phyloP scores from a whole-genome alignment of 2,329 filamentous ascomycete genomes.

The Botryotinia convoluta region DNA sequence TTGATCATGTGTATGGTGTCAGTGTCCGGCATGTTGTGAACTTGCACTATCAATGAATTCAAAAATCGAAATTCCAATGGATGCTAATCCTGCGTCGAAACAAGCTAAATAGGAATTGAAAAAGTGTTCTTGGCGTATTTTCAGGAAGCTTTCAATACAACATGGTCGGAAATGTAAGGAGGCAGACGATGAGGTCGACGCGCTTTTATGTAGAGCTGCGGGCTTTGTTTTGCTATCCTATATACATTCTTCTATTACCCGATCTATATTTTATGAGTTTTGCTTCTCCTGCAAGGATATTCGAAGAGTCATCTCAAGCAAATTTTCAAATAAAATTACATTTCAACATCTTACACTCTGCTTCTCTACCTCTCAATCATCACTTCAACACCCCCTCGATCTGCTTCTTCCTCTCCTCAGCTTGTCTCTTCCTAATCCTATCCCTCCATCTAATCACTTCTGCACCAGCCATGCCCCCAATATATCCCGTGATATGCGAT shows the following conservation, averaged over 20 bases:
- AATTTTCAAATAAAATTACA: background rate
- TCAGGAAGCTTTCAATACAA: background rate
- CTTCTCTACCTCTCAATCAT: background rate
- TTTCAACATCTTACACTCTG: background rate
- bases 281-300: background rate
- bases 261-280: background rate
- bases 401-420: slow-evolving; percentile 29
- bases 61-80: background rate
- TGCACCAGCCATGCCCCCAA: slow-evolving; percentile 35
- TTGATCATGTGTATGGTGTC: background rate
- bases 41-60: background rate
- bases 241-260: background rate
- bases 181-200: background rate
- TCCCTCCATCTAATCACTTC: slow-evolving; percentile 31
- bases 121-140: background rate
- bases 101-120: background rate
- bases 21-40: background rate
- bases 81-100: background rate
- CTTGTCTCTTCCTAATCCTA: slow-evolving; percentile 29
- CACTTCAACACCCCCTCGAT: slow-evolving; percentile 23
- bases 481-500: slow-evolving; percentile 41
- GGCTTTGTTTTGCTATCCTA: background rate
- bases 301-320: background rate
- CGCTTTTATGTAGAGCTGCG: background rate
- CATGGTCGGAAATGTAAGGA: background rate